These are phyloP conservation scores for Globisporangium polare DNA, from an alignment of 352 stramenopile species.

Conservation along the genomic window DNA sequence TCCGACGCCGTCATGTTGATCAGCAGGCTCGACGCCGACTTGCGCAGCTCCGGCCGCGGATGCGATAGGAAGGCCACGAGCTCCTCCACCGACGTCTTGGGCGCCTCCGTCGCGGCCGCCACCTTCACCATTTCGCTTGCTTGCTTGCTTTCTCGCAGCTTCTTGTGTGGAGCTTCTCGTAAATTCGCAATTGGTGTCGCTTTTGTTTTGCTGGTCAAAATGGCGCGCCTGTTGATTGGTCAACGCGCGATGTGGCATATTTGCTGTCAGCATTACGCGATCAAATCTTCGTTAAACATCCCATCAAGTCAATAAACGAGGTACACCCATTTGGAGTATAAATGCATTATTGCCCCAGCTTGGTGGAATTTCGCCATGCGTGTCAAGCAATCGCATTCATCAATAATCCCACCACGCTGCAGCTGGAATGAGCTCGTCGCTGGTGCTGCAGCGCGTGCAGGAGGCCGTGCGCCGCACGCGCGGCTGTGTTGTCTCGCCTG, in stretches of 20 bases:
- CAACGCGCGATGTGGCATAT: neutral
- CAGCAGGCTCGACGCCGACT: slow-evolving; percentile 77
- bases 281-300: too few relatives aligned
- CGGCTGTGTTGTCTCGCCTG: slow-evolving; percentile 47
- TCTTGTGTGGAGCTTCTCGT: neutral
- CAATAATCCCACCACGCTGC: slow-evolving; percentile 3
- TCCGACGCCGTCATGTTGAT: slow-evolving; percentile 84
- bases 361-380: neutral
- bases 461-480: slow-evolving; percentile 47
- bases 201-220: slow-evolving; percentile 12
- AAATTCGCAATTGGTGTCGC: slow-evolving; percentile 4
- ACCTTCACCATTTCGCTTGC: slow-evolving; percentile 33
- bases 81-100: slow-evolving; percentile 77
- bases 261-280: neutral
- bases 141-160: neutral
- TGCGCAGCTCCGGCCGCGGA: slow-evolving; percentile 78
- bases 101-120: slow-evolving; percentile 31
- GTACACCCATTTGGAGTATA: neutral
- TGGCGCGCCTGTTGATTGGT: slow-evolving; percentile 5
- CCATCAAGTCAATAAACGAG: too few relatives aligned
- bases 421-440: slow-evolving; percentile 3
- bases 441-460: slow-evolving; percentile 41
- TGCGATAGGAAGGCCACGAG: slow-evolving; percentile 81
- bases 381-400: neutral
- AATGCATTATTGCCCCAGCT: neutral